Percentiles rank a stretch among this genome's conserved stretches.
Evolutionary conservation across 2,329 filamentous ascomycete genomes (phyloP).

Genomic region (Aspergillus brasiliensis): DNA sequence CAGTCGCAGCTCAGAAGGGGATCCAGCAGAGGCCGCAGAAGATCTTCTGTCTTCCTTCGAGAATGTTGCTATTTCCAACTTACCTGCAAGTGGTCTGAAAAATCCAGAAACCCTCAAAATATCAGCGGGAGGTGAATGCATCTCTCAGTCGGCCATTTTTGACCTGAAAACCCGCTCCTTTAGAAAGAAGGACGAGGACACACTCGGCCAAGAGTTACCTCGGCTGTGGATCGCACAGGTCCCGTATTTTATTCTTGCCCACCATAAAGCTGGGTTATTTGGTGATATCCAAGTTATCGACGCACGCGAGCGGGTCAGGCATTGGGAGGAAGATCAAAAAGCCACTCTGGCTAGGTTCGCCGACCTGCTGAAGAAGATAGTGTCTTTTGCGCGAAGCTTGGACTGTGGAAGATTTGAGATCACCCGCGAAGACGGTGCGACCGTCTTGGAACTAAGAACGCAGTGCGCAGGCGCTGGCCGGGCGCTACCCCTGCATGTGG

Average conservation of each 20-base stretch:
- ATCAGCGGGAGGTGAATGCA: not conserved
- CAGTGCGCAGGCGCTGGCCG: not conserved
- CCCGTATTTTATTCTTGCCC: slow-evolving; percentile 55
- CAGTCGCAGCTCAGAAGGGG: not conserved
- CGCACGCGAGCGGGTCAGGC: slow-evolving; percentile 36
- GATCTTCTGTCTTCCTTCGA: not conserved
- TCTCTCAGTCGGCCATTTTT: slow-evolving; percentile 51
- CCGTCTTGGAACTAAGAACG: not conserved
- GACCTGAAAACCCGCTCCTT: slow-evolving; percentile 55
- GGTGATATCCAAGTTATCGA: slow-evolving; percentile 44
- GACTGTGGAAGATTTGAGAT: slow-evolving; percentile 12
- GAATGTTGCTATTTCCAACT: slow-evolving; percentile 7
- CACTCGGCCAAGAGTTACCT: slow-evolving; percentile 42
- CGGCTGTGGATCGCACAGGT: slow-evolving; percentile 56
- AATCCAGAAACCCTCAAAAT: not conserved
- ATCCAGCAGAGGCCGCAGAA: not conserved
- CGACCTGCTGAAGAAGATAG: slow-evolving; percentile 23
- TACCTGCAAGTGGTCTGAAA: not conserved
- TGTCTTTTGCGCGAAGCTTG: slow-evolving; percentile 22
- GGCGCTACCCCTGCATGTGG: not conserved
- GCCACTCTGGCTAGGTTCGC: slow-evolving; percentile 19
- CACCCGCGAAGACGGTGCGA: not conserved
- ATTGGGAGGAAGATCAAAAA: slow-evolving; percentile 48
- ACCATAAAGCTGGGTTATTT: slow-evolving; percentile 50
- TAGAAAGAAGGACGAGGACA: slow-evolving; percentile 35